These are phyloP conservation scores for Microbotryum saponariae DNA, from an alignment of 1,284 basidiomycete genomes.

Conservation along the genomic window DNA sequence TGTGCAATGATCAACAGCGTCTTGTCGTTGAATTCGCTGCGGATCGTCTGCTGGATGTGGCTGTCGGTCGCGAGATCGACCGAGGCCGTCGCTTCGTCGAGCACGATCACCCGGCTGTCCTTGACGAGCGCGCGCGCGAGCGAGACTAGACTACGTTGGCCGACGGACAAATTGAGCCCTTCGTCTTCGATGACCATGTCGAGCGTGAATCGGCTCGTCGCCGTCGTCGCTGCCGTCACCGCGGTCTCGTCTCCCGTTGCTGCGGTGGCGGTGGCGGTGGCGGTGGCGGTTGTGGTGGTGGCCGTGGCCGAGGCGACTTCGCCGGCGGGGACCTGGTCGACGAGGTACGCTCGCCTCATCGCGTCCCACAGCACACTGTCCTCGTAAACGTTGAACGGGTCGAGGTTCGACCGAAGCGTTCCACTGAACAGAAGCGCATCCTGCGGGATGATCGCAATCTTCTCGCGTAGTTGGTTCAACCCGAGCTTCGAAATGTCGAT, in stretches of 20 bases:
- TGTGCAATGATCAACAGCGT: slow-evolving; percentile 51
- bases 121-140: slow-evolving; percentile 74
- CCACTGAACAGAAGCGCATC: slow-evolving; percentile 62
- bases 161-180: slow-evolving; percentile 63
- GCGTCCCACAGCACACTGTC: slow-evolving; percentile 36
- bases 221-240: slow-evolving; percentile 22
- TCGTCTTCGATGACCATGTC: slow-evolving; percentile 78
- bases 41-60: slow-evolving; percentile 78
- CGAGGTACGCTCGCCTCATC: slow-evolving; percentile 36
- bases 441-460: slow-evolving; percentile 68
- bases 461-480: slow-evolving; percentile 42
- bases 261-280: background rate
- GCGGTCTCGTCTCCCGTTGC: slow-evolving; percentile 18
- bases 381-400: slow-evolving; percentile 62
- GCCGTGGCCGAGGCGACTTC: background rate
- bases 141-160: slow-evolving; percentile 66
- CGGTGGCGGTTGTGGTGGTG: background rate
- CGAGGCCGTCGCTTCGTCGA: slow-evolving; percentile 56
- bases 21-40: slow-evolving; percentile 66
- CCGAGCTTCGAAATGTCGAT: slow-evolving; percentile 50
- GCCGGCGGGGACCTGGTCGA: slow-evolving; percentile 22
- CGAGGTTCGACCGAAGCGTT: slow-evolving; percentile 55
- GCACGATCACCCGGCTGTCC: slow-evolving; percentile 63
- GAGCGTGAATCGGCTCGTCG: slow-evolving; percentile 55
- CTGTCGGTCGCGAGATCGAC: slow-evolving; percentile 60